Base-by-base conservation (phyloP, 1,284 basidiomycete species). In the Austroboletus niveus region DNA sequence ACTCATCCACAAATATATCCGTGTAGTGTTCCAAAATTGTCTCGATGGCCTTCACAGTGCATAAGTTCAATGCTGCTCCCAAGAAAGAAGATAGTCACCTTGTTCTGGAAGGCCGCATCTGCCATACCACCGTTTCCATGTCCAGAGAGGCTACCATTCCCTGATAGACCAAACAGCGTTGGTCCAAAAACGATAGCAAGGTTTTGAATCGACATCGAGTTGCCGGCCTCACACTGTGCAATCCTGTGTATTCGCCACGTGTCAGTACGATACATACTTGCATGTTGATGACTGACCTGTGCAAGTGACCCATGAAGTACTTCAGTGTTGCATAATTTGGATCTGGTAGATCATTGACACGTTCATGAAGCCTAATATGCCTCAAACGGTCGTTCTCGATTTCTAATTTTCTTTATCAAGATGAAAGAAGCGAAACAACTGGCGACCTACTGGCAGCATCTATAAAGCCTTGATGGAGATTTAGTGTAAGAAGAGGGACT, bases 301-400 rank as follows among this genome's bases (percentile, higher is more conserved):
- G 81, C 54, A 99, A 73, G 73, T 99, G 96, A 10, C 89, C 94
- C 80, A 99, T 82, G 66, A 99, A 89, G 70, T 83, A 98, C 69
- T 98, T 98, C 49, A 99, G 78, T 2, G 96, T 98, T 1, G 97
- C 93, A 65, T 99, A 99, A 71, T 99, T 98, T 12, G 97, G 84
- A 72, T 99, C 96, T 4, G 96, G 97, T 47, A 99, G 78, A 60
- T 98, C 95, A 66, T 99, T 99, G 45, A 99, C 95, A 48, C 92
- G 85, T 68, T 99, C 96, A 64, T 99, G 96, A 53, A 99, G 74
- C 46, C 94, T 82, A 58, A 98, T 98, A 64, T 98, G 95, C 56
- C 95, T 82, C 58, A 98, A 73, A 49, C 95, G 82, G 61, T 96
- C 92, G 63, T 96, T 95, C 48, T 98, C 94, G 59, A 94, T 92